These are phyloP conservation scores for Globisporangium middletonii DNA, from an alignment of 352 stramenopile species.

Conservation along the genomic window DNA sequence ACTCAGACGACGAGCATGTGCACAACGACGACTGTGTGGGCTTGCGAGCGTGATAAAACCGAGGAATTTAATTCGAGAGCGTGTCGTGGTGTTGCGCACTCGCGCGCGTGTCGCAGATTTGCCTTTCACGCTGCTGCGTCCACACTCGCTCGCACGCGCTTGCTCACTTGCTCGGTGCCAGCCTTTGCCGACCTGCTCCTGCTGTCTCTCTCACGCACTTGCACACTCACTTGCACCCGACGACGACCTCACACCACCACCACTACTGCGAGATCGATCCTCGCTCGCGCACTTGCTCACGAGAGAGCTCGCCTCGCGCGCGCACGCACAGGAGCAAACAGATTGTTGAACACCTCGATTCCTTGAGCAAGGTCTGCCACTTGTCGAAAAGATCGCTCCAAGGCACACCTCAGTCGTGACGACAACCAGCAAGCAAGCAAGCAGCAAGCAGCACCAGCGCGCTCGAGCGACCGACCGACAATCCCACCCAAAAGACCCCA, in stretches of 20 bases:
- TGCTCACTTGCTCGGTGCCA: not conserved
- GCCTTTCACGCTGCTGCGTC: not conserved
- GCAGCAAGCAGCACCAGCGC: not conserved
- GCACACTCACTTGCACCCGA: not conserved
- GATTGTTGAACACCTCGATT: constrained; percentile 14
- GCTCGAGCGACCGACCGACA: not conserved
- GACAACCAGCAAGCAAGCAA: not conserved
- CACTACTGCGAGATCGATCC: too few species aligned
- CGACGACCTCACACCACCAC: too few species aligned
- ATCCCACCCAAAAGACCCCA: constrained; percentile 1
- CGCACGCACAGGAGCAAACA: not conserved
- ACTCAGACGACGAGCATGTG: not conserved
- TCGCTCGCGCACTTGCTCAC: too few species aligned
- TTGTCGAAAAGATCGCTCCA: constrained; percentile 16
- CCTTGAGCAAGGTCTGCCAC: constrained; percentile 13
- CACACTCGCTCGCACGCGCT: not conserved
- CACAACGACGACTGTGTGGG: not conserved
- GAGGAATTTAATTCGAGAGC: constrained; percentile 3
- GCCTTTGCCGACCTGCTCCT: not conserved
- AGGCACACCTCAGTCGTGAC: not conserved
- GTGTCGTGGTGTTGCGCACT: not conserved
- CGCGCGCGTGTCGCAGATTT: constrained; percentile 5
- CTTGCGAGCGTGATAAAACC: constrained; percentile 3
- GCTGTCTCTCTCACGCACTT: not conserved
- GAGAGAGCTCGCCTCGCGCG: too few species aligned